Evolutionary conservation across 139 green algal species (phyloP), one percentile per base, ranked within the genome.

Genomic region (Coelastrella sp.): DNA sequence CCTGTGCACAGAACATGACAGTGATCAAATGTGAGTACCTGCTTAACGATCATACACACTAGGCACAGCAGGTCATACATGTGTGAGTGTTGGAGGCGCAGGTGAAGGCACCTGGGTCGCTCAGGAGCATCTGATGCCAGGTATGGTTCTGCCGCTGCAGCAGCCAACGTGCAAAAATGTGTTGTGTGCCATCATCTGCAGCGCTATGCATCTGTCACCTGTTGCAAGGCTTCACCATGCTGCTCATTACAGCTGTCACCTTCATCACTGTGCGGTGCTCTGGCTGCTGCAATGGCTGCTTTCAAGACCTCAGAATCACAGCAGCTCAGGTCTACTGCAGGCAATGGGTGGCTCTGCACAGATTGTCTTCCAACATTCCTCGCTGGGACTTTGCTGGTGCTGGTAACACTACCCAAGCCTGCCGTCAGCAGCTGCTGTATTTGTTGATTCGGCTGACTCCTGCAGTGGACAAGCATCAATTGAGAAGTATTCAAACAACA

Each of bases 341-440:
- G 30, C 72, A 80, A 19, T 30, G 92, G 93, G 50, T 92, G 90
- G 41, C 90, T 90, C 79, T 89, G 89, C 59, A 94, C 85, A 83
- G 91, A 92, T 91, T 5, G 84, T 94, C 88, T 93, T 91, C 59
- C 90, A 68, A 59, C 92, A 85, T 30, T 88, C 90, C 85, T 95
- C 89, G 48, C 95, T 91, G 78, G 17, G 7, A 21, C 6, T 32
- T n/a, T n/a, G n/a, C n/a, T n/a, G n/a, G n/a, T n/a, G n/a, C n/a
- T n/a, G n/a, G n/a, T n/a, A n/a, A n/a, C n/a, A n/a, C n/a, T n/a
- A n/a, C n/a, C n/a, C n/a, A n/a, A n/a, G n/a, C n/a, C n/a, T n/a
- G n/a, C n/a, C 83, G 92, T 94, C 48, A 93, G 90, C 27, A 86
- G 86, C 86, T 94, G 88, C 30, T 82, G 84, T 3, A 77, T 38